Conservation (phyloP, 805 yeast genomes). For the Komagataella ulmi region DNA sequence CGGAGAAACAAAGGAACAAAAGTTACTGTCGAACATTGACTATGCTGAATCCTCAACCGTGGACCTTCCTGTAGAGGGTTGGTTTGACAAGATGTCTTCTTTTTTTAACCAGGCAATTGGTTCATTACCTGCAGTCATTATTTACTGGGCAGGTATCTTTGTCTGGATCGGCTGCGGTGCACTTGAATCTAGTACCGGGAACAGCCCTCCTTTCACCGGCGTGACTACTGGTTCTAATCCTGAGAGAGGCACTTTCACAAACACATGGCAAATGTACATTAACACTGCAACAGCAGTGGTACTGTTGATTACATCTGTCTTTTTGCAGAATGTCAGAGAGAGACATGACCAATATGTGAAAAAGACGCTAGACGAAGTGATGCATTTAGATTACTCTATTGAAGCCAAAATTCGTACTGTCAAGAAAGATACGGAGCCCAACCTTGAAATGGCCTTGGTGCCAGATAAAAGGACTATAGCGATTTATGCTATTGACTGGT, state of each 20-base stretch:
- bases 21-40: neutral
- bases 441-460: constrained; percentile 5
- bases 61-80: constrained; percentile 11
- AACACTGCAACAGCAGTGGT: constrained; percentile 27
- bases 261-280: constrained; percentile 26
- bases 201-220: constrained; percentile 2
- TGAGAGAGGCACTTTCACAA: constrained; percentile 12
- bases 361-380: constrained; percentile 5
- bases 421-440: constrained; percentile 11
- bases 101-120: constrained; percentile 15
- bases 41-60: neutral
- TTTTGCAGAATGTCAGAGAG: constrained; percentile 24
- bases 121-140: constrained; percentile 15
- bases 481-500: constrained; percentile 18
- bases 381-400: constrained; percentile 15
- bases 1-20: neutral
- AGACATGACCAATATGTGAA: constrained; percentile 20
- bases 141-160: constrained; percentile 24
- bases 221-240: neutral
- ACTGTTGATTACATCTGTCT: constrained; percentile 19
- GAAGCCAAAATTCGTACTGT: constrained; percentile 13
- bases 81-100: constrained; percentile 21
- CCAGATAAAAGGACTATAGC: neutral
- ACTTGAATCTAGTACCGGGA: constrained; percentile 1
- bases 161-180: constrained; percentile 24